Conservation (phyloP, 78 protist species). For the Cyanophora paradoxa region DNA sequence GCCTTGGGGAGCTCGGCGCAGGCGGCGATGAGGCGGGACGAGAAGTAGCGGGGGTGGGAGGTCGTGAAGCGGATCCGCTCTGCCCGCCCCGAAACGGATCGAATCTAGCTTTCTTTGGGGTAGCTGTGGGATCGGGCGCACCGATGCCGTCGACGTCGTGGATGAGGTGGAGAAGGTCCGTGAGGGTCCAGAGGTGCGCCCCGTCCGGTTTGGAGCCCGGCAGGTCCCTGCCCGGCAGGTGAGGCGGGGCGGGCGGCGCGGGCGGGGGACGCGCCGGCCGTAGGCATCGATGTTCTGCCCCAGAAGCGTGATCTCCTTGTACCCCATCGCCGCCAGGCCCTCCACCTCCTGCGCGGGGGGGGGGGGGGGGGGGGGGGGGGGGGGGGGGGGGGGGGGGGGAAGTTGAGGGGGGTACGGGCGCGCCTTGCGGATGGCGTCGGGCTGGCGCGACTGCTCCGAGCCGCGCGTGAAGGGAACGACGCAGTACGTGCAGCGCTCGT, state of each 20-base stretch:
- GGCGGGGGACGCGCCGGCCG: constrained; percentile 27
- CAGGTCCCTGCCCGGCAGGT: not conserved
- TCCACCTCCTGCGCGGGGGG: constrained; percentile 7
- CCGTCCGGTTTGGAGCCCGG: too few relatives aligned
- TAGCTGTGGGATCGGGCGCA: too few relatives aligned
- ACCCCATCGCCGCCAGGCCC: constrained; percentile 10
- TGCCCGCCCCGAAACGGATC: not conserved
- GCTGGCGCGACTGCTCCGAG: constrained; percentile 16
- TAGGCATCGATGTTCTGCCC: constrained; percentile 39
- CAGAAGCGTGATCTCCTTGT: constrained; percentile 27
- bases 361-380: not conserved
- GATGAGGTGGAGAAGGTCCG: constrained; percentile 22
- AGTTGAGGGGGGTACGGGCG: not conserved
- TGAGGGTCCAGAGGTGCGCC: not conserved
- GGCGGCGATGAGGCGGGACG: not conserved
- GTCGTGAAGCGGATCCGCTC: constrained; percentile 29
- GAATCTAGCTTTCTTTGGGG: not conserved
- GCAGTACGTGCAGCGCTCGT: constrained; percentile 26
- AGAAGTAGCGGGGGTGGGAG: constrained; percentile 16
- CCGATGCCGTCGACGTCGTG: too few relatives aligned
- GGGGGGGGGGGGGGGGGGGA: not conserved
- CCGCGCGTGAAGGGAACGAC: constrained; percentile 38
- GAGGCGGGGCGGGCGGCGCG: not conserved
- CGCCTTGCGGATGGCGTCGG: not conserved
- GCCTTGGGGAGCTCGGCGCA: not conserved